phyloP scores from a whole-genome alignment of 371 early-diverging fungal species.

The Lichtheimia ramosa region DNA sequence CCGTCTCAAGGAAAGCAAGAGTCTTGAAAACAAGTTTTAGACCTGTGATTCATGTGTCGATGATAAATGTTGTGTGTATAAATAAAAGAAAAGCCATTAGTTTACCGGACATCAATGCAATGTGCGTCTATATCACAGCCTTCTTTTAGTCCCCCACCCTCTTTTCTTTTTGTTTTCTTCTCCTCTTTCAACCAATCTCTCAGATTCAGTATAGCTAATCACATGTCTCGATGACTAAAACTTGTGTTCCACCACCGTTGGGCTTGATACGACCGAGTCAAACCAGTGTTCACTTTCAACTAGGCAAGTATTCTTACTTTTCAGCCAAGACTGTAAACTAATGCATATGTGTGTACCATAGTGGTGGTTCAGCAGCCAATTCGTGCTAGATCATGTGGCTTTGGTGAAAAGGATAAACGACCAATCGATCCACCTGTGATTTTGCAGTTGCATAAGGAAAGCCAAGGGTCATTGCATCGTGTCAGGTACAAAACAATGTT shows the following conservation, averaged over 20 bases:
- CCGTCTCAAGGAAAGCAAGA: conserved; percentile 58
- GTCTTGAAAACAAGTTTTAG: conserved; percentile 59
- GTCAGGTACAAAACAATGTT: conserved; percentile 5
- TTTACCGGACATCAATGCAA: no score
- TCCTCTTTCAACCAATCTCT: background rate
- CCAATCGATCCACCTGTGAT: conserved; percentile 72
- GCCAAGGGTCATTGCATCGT: conserved; percentile 4
- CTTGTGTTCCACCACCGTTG: conserved; percentile 16
- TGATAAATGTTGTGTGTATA: conserved; percentile 1
- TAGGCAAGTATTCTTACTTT: conserved; percentile 8
- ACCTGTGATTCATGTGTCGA: background rate
- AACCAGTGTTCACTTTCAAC: conserved; percentile 8
- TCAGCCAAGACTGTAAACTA: background rate
- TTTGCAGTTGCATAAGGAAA: conserved; percentile 35
- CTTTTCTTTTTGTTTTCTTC: background rate
- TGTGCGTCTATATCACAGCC: background rate
- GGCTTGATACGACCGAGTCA: conserved; percentile 17
- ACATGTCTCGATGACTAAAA: background rate
- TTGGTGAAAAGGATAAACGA: conserved; percentile 70
- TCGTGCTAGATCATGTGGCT: conserved; percentile 68
- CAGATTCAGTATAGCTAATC: no score
- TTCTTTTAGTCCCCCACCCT: background rate
- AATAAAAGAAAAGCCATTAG: background rate
- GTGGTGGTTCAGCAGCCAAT: conserved; percentile 63
- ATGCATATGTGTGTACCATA: background rate